phyloP scores from a whole-genome alignment of 371 early-diverging fungal species.

The Rhizopus arrhizus region DNA sequence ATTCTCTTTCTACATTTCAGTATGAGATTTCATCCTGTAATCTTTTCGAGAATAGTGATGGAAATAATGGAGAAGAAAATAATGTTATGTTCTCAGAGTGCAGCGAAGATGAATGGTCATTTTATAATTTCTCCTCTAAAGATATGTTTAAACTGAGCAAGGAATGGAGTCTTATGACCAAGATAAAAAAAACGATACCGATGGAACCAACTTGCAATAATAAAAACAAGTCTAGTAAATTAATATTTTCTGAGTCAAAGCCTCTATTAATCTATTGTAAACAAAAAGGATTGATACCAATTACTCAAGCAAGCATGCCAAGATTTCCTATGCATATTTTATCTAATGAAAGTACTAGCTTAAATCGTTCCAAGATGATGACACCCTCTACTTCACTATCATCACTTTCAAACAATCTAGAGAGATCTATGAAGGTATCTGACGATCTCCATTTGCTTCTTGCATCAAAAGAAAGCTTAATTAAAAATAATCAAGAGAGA shows the following conservation, averaged over 20 bases:
- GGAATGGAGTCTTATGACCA: slow-evolving; percentile 19
- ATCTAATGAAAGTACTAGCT: slow-evolving; percentile 16
- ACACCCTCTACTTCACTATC: slow-evolving; percentile 29
- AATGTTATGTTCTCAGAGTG: neutral
- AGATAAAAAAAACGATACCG: slow-evolving; percentile 27
- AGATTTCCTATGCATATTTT: slow-evolving; percentile 3
- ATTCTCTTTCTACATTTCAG: neutral
- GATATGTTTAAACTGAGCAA: neutral
- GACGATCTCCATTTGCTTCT: slow-evolving; percentile 16
- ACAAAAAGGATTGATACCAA: slow-evolving; percentile 23
- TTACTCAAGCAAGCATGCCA: slow-evolving; percentile 10
- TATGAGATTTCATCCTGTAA: neutral
- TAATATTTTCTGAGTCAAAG: neutral
- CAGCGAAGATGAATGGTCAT: slow-evolving; percentile 2
- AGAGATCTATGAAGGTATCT: slow-evolving; percentile 26
- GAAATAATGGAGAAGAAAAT: slow-evolving; percentile 19
- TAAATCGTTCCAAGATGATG: slow-evolving; percentile 4
- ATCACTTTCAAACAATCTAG: slow-evolving; percentile 21
- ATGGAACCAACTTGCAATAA: neutral
- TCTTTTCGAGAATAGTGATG: slow-evolving; percentile 10
- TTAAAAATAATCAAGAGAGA: slow-evolving; percentile 4
- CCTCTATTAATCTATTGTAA: slow-evolving; percentile 1
- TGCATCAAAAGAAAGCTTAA: slow-evolving; percentile 2
- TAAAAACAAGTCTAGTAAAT: too few relatives aligned
- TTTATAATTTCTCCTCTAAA: neutral